Evolutionary conservation across 2,329 filamentous ascomycete species (phyloP), one percentile per base, ranked within the genome.

Genomic region (Fusarium bactridioides): DNA sequence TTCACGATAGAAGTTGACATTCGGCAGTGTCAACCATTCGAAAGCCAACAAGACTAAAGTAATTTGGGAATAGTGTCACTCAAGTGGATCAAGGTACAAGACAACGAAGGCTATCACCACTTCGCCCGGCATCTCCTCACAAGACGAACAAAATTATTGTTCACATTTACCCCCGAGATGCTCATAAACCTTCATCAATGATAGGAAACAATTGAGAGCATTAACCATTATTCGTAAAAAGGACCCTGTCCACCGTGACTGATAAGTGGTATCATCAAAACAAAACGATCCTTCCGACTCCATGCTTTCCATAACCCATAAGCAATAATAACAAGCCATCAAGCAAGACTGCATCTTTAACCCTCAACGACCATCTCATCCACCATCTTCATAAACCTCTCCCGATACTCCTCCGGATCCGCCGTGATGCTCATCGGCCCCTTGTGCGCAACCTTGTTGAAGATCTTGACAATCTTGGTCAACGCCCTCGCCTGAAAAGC

Each of bases 351-450:
- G 43, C 3, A 33, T 50, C 11, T 4, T 73, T 40, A 77, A 0
- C 81, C 77, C 56, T 81, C 83, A 16, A 84, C 69, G 5, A 84
- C 74, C 33, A 84, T 81, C 54, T 82, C 82, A 27, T 80, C 78
- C 47, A 85, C 86, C 84, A 87, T 88, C 71, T 79, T 82, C 77
- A 87, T 66, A 51, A 87, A 87, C 61, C 85, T 79, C 71, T 86
- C 80, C 19, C 90, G 84, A 75, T 94, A 94, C 80, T 94, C 92
- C 1, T 84, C 83, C 15, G 90, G 88, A 10, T 88, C 88, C 2
- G 92, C 91, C 0, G 92, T 94, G 61, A 94, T 92, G 67, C 89
- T 92, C 92, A 94, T 94, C 0, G 89, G 91, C 0, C 91, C 92
- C 73, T 91, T 86, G 6, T 86, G 82, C 37, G 88, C 89, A 33